Base-by-base conservation (phyloP, 2,329 filamentous ascomycete species). In the Keithomyces neogunnii region DNA sequence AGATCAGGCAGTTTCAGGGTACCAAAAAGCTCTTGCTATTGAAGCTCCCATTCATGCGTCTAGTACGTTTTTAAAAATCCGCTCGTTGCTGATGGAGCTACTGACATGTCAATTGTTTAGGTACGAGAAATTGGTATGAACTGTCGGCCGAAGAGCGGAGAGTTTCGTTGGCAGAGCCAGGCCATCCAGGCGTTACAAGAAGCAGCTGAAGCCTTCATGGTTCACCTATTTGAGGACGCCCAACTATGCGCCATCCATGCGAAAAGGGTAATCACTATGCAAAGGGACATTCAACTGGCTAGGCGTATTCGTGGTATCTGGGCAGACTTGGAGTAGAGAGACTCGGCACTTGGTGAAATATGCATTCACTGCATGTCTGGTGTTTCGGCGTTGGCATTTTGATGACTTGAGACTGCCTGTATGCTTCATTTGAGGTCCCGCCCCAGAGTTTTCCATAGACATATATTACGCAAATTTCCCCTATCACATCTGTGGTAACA, bases 171-270 rank as follows among this genome's bases (percentile, higher is more conserved):
- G 91, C 93, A 97, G 73, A 95, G 88, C 50, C 92, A 95, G 62
- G 92, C 93, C 48, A 93, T 97, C 62, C 83, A 88, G 63, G 92
- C 92, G 10, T 78, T 97, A 3, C 92, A 97, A 71, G 92, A 97
- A 75, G 89, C 92, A 11, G 83, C 91, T n/a, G 92, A 97, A 73
- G 92, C 92, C 4, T 97, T 95, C 70, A 78, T 97, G 60, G 88
- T 97, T 53, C 91, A 95, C 65, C 76, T 97, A n/a, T 96, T 97
- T 65, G 91, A 96, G 54, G 67, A 70, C 49, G 68, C 68, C 36
- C 96, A 97, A 73, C 80, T 97, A 42, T 96, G 92, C 73, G 93
- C 92, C 56, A 91, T 97, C 61, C 92, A 97, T 71, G 93, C 92
- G 55, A 96, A 96, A 75, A 80, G 92, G 66, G 90, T 97, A 49